phyloP scores from a whole-genome alignment of 345 rosid genomes.

The Linum tenue region DNA sequence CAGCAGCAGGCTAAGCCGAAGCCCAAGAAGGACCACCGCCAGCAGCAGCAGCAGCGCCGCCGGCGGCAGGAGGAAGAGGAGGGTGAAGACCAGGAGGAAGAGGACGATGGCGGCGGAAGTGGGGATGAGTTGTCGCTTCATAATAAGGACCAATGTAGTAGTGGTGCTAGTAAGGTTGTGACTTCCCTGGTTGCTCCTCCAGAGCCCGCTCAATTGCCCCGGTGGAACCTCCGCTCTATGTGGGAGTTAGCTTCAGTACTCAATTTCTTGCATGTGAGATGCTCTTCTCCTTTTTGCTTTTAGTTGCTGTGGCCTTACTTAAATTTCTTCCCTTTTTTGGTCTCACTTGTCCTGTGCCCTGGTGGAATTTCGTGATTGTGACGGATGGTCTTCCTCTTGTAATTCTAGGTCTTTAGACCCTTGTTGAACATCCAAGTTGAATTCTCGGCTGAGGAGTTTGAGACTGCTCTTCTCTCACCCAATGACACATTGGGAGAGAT shows the following conservation, averaged over 20 bases:
- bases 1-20: slow-evolving; percentile 24
- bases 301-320: too few species aligned
- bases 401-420: slow-evolving; percentile 67
- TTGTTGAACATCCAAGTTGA: slow-evolving; percentile 69
- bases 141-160: slow-evolving; percentile 40
- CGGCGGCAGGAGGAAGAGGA: slow-evolving; percentile 18
- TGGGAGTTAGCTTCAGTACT: slow-evolving; percentile 96
- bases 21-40: slow-evolving; percentile 32
- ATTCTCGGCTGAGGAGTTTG: slow-evolving; percentile 96
- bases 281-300: background rate
- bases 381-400: slow-evolving; percentile 4
- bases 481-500: slow-evolving; percentile 88
- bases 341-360: slow-evolving; percentile 2
- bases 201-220: slow-evolving; percentile 69
- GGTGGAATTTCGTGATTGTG: slow-evolving; percentile 9
- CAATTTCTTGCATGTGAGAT: slow-evolving; percentile 90
- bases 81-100: slow-evolving; percentile 1
- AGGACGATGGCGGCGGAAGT: slow-evolving; percentile 16
- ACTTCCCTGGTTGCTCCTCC: slow-evolving; percentile 71
- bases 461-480: slow-evolving; percentile 77
- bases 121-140: slow-evolving; percentile 21
- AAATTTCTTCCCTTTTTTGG: background rate
- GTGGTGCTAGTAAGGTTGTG: slow-evolving; percentile 42
- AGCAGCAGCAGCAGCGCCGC: slow-evolving; percentile 28
- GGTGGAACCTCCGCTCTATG: slow-evolving; percentile 97